Base-by-base conservation (phyloP, 2,329 filamentous ascomycete genomes). In the Microdochium paspali region DNA sequence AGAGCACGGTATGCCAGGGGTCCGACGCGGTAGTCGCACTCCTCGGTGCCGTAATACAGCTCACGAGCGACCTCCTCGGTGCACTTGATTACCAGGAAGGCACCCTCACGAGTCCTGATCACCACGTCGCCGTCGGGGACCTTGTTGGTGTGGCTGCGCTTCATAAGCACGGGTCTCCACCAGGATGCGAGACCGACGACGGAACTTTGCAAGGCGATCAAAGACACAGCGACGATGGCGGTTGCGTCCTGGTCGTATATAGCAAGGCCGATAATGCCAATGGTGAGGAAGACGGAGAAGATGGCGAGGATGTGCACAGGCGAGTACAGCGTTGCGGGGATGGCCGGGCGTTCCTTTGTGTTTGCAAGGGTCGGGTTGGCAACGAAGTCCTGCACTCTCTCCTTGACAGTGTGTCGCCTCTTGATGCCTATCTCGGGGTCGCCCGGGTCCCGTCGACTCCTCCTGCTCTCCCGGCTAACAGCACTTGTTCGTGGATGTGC, bases 61-160 rank as follows among this genome's bases (percentile, higher is more conserved):
- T 83, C 79, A n/a, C 80, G 70, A 2, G 78, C 75, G 2, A 83
- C 73, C 26, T 79, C 72, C 58, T 83, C 79, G 4, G 71, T 70
- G 55, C 79, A 82, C 43, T 67, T 66, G 15, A 84, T 64, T 6
- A 81, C 63, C 2, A 84, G 58, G 52, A 83, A 81, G 1, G 76
- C 78, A 1, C 79, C 79, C 53, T 77, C 73, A 5, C 77, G 72
- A 1, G 79, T 82, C 24, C 74, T 71, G 47, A 83, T 80, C 24
- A 82, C 70, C n/a, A 84, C 71, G 51, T 83, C 79, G 2, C 78
- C 79, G 2, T 53, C 54, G 1, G 78, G 79, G 0, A 80, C 72
- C 20, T 68, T 59, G 25, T 71, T 68, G 6, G 60, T 69, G 46
- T 73, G 68, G 44, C 65, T 67, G 23, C 78, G 72, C 30, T 68